Percentiles rank a stretch among this genome's conserved stretches.
These are phyloP conservation scores for Malassezia restricta DNA, from an alignment of 1,284 basidiomycete genomes.

Conservation along the genomic window DNA sequence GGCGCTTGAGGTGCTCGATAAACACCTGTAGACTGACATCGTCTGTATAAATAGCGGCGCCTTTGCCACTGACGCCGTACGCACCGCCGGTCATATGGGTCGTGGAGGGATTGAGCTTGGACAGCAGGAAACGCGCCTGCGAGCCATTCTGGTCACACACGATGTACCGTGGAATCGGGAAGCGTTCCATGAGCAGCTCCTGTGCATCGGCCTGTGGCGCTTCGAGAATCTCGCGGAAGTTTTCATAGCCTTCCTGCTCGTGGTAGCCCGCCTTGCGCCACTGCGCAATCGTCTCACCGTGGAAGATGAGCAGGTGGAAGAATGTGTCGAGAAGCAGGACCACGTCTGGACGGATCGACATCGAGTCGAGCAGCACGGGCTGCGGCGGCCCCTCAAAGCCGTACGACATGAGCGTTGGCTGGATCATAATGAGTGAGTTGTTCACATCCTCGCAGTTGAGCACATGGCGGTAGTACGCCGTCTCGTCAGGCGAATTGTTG, in stretches of 20 bases:
- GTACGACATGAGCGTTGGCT: constrained; percentile 98
- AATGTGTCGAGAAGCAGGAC: constrained; percentile 97
- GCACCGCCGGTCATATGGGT: constrained; percentile 73
- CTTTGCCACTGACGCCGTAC: constrained; percentile 51
- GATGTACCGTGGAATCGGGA: constrained; percentile 94
- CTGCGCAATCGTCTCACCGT: constrained; percentile 89
- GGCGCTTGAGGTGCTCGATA: constrained; percentile 48
- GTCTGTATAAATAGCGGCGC: constrained; percentile 95
- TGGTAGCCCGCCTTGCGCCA: constrained; percentile 99
- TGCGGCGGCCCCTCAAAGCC: constrained; percentile 78
- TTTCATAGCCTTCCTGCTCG: constrained; percentile 96
- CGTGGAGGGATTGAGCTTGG: constrained; percentile 92
- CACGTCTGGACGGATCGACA: constrained; percentile 93
- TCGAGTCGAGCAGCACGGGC: constrained; percentile 88
- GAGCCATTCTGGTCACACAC: constrained; percentile 95
- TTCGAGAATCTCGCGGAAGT: constrained; percentile 88
- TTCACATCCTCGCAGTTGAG: constrained; percentile 97
- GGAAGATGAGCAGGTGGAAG: constrained; percentile 99
- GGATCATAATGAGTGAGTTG: constrained; percentile 98
- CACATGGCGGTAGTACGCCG: constrained; percentile 95
- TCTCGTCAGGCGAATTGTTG: constrained; percentile 99
- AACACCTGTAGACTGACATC: constrained; percentile 58
- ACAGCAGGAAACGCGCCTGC: constrained; percentile 91
- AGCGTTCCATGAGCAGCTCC: constrained; percentile 83
- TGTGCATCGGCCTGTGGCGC: constrained; percentile 58